phyloP scores from a whole-genome alignment of 2,329 filamentous ascomycete genomes.

The Botrytis cinerea region DNA sequence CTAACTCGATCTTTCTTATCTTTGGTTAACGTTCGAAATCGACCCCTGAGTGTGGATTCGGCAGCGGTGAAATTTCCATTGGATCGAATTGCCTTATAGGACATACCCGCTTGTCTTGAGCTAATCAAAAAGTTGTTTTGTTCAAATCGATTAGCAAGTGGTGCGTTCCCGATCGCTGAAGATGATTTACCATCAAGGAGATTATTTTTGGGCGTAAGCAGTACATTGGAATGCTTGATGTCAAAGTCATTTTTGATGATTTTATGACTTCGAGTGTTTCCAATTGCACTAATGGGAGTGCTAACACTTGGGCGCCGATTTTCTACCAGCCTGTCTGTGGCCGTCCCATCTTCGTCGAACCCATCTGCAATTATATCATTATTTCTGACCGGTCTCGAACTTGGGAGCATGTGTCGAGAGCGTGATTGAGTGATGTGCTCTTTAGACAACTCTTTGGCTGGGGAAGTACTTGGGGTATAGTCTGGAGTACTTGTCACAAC shows the following conservation, averaged over 20 bases:
- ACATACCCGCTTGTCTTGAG: constrained; percentile 57
- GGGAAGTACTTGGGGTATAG: constrained; percentile 24
- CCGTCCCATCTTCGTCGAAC: background rate
- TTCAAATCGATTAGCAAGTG: constrained; percentile 22
- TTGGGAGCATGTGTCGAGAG: constrained; percentile 33
- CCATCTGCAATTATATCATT: background rate
- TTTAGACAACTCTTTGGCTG: constrained; percentile 19
- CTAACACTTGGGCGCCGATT: constrained; percentile 20
- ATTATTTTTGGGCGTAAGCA: constrained; percentile 1
- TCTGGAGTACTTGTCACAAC: constrained; percentile 24
- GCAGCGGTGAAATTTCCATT: constrained; percentile 60
- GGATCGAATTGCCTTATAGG: constrained; percentile 64
- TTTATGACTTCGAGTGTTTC: constrained; percentile 8
- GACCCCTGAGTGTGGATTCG: constrained; percentile 72
- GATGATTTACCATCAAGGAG: background rate
- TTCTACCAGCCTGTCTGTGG: background rate
- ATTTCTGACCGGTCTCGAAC: constrained; percentile 23
- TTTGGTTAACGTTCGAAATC: constrained; percentile 67
- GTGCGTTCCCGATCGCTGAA: background rate
- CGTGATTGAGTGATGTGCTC: constrained; percentile 21
- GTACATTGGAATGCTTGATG: background rate
- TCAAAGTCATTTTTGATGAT: background rate
- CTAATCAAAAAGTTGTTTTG: constrained; percentile 55
- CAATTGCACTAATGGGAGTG: background rate
- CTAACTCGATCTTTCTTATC: constrained; percentile 61